Base-by-base conservation (phyloP, 2,329 filamentous ascomycete genomes). In the Colletotrichum paranaense region DNA sequence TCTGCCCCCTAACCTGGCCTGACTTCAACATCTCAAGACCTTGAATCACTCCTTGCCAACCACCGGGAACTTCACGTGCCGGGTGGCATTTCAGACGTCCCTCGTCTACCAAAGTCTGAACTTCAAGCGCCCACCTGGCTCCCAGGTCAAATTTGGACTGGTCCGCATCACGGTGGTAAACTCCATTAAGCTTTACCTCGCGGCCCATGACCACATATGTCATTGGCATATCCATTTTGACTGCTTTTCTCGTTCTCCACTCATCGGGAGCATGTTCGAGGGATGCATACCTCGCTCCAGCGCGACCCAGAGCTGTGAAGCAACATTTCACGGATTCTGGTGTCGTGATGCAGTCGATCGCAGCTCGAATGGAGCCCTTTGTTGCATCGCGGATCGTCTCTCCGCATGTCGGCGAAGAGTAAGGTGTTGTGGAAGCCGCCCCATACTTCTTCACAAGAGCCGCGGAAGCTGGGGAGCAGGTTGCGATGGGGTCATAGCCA, bases 261-360 rank as follows among this genome's bases (percentile, higher is more conserved):
- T 56, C 65, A 0, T 78, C 72, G 0, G 64, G 70, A 9, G 75
- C 66, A 2, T 42, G 52, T 62, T 83, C 81, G 0, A 83, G 76
- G 26, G 79, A 82, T 8, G 79, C 81, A 62, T 82, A 82, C 1
- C 76, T 76, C 2, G 78, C 80, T 1, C 81, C 81, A 0, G 76
- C 72, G 2, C 81, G 79, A 0, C 67, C 73, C 16, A 83, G 46
- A 4, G 78, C 77, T 1, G 49, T 73, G 42, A 79, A 79, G 65
- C 80, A 82, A n/a, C 22, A 16, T 1, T n/a, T 24, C 9, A 55
- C 58, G 8, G 66, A 68, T 16, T 68, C 66, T 3, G 66, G n/a
- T 2, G 22, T 28, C 1, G 66, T 68, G 35, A 68, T 68, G 49
- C 66, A 68, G 11, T 68, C 66, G 19, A 68, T 28, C 1, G 42